A percentile compares a stretch with the other conserved stretches of the same genome.
Evolutionary conservation across 805 yeast species (phyloP).

Genomic region (Hanseniaspora valbyensis): DNA sequence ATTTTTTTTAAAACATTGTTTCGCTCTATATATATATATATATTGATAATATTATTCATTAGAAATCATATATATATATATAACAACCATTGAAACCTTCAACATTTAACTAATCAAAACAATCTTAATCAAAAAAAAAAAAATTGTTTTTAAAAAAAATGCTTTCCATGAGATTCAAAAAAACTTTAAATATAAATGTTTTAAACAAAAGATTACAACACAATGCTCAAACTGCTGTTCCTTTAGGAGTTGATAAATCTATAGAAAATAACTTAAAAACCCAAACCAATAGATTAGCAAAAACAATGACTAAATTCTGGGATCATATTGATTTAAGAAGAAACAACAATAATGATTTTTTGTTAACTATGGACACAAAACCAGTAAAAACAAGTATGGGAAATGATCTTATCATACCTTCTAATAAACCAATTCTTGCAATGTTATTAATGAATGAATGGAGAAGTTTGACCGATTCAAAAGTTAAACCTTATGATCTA

Average conservation of each 20-base stretch:
- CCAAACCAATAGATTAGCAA: constrained; percentile 59
- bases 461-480: constrained; percentile 56
- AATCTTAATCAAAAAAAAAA: too few species aligned
- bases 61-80: too few species aligned
- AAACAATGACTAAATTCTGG: constrained; percentile 71
- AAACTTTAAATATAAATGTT: neutral
- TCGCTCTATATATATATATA: too few species aligned
- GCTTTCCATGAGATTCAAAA: neutral
- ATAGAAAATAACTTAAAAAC: constrained; percentile 43
- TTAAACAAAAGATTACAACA: constrained; percentile 2
- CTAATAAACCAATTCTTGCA: constrained; percentile 50
- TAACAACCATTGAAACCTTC: too few species aligned
- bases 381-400: constrained; percentile 81
- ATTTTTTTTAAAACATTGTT: too few species aligned
- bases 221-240: constrained; percentile 16
- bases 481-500: constrained; percentile 63
- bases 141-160: neutral
- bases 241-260: constrained; percentile 29
- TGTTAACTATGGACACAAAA: constrained; percentile 59
- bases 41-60: too few species aligned
- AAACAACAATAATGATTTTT: constrained; percentile 26
- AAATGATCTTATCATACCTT: constrained; percentile 53
- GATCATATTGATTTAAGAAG: constrained; percentile 43
- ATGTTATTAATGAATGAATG: constrained; percentile 76
- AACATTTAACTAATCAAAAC: neutral